These are phyloP conservation scores for Camellia lanceoleosa DNA, from an alignment of 148 eudicot species.

Conservation along the genomic window DNA sequence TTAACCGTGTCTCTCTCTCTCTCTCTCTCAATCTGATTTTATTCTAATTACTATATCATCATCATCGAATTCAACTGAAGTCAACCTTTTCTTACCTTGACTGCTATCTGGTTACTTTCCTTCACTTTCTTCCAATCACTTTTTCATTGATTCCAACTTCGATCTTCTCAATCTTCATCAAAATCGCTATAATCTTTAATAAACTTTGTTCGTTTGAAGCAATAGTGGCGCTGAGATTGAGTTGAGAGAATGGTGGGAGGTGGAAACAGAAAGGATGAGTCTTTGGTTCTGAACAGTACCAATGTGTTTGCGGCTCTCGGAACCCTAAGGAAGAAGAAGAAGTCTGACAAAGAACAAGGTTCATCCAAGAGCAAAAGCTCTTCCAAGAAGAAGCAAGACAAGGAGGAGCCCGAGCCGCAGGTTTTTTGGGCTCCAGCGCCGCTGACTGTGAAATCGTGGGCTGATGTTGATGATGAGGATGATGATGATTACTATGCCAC, in stretches of 20 bases:
- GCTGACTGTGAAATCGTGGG: slow-evolving; percentile 75
- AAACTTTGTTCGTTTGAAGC: not conserved
- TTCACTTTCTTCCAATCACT: no score
- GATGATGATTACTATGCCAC: slow-evolving; percentile 91
- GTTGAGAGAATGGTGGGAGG: slow-evolving; percentile 56
- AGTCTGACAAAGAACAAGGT: slow-evolving; percentile 51
- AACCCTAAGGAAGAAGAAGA: slow-evolving; percentile 81
- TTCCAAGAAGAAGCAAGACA: slow-evolving; percentile 46
- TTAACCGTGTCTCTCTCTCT: not conserved
- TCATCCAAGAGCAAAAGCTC: slow-evolving; percentile 48
- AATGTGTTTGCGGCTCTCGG: slow-evolving; percentile 88
- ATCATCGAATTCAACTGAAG: not conserved
- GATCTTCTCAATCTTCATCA: not conserved
- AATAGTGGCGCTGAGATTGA: not conserved
- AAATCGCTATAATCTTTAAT: not conserved
- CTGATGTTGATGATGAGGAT: slow-evolving; percentile 94
- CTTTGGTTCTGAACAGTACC: slow-evolving; percentile 57
- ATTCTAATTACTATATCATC: not conserved
- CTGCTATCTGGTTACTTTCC: no score
- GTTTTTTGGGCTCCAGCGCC: slow-evolving; percentile 76
- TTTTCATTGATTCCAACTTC: not conserved
- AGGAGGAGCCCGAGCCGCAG: slow-evolving; percentile 31
- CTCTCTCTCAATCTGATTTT: not conserved
- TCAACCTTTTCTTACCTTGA: no score
- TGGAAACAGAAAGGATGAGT: slow-evolving; percentile 53